Evolutionary conservation across 306 rosid genomes (phyloP).

Genomic region (Medicago lupulina): DNA sequence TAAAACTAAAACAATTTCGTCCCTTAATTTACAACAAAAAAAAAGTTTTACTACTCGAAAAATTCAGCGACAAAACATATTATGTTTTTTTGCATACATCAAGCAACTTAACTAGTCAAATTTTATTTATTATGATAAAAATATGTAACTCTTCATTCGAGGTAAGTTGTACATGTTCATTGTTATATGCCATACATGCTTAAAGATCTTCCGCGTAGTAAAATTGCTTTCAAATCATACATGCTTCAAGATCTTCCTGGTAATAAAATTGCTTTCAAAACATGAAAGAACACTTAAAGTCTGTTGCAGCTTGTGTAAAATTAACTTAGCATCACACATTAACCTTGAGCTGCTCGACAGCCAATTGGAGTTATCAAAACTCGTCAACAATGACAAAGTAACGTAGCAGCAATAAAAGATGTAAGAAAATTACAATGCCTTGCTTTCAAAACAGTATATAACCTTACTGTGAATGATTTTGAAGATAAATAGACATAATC

Average conservation of each 20-base stretch:
- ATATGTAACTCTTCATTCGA: not conserved
- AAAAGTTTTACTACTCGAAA: not conserved
- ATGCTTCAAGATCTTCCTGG: not conserved
- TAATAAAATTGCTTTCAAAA: slow-evolving; percentile 1
- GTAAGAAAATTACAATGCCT: not conserved
- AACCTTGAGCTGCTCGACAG: not conserved
- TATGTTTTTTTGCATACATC: not conserved
- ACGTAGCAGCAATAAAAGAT: not conserved
- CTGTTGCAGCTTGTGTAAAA: not conserved
- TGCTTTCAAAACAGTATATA: not conserved
- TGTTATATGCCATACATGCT: not conserved
- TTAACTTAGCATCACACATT: not conserved
- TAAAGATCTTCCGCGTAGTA: not conserved
- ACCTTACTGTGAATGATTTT: not conserved
- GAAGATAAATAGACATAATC: not conserved
- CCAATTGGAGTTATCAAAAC: slow-evolving; percentile 13
- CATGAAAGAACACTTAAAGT: not conserved
- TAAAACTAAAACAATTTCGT: not conserved
- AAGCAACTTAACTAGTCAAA: not conserved
- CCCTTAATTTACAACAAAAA: not conserved
- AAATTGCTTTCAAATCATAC: not conserved
- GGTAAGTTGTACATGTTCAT: not conserved
- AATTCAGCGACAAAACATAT: not conserved
- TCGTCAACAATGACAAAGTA: slow-evolving; percentile 10
- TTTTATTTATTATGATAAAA: not conserved